phyloP scores from a whole-genome alignment of 163 green algal genomes.

The Scenedesmus sp. region DNA sequence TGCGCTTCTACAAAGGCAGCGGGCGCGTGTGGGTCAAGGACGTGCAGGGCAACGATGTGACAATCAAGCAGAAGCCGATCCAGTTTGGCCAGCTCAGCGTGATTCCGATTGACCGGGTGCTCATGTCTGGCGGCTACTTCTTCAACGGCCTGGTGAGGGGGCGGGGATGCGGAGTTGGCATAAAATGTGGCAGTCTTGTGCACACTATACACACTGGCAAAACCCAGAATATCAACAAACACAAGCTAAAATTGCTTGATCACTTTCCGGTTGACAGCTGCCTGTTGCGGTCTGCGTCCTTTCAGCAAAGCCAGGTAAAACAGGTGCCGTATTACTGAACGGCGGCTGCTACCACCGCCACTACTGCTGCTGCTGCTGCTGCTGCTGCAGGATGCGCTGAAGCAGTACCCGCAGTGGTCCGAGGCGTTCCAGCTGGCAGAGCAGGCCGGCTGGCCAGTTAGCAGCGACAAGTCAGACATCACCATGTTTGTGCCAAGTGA shows the following conservation, averaged over 20 bases:
- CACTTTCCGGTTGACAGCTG: too few species aligned
- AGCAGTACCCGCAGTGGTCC: constrained; percentile 18
- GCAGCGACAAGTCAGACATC: background rate
- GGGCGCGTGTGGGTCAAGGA: constrained; percentile 22
- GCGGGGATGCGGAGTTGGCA: too few species aligned
- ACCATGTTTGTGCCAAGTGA: constrained; percentile 14
- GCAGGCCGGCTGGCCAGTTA: background rate
- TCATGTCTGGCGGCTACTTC: constrained; percentile 26
- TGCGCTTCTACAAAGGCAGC: constrained; percentile 11
- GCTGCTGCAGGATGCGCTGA: constrained; percentile 1
- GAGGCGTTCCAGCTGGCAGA: background rate
- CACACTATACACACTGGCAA: too few species aligned
- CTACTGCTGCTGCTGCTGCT: background rate
- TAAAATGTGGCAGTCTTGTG: too few species aligned
- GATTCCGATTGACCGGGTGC: background rate
- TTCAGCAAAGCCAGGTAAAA: background rate
- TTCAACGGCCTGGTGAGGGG: background rate
- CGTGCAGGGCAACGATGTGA: constrained; percentile 22
- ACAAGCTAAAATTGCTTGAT: too few species aligned
- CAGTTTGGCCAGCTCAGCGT: background rate
- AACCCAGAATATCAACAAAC: too few species aligned
- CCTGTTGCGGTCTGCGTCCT: too few species aligned
- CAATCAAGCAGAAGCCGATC: background rate
- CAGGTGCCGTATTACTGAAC: background rate
- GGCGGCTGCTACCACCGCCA: background rate